Evolutionary conservation across 257 asterid genomes (phyloP), one percentile per base, ranked within the genome.

Genomic region (Solanum gracilifrons): DNA sequence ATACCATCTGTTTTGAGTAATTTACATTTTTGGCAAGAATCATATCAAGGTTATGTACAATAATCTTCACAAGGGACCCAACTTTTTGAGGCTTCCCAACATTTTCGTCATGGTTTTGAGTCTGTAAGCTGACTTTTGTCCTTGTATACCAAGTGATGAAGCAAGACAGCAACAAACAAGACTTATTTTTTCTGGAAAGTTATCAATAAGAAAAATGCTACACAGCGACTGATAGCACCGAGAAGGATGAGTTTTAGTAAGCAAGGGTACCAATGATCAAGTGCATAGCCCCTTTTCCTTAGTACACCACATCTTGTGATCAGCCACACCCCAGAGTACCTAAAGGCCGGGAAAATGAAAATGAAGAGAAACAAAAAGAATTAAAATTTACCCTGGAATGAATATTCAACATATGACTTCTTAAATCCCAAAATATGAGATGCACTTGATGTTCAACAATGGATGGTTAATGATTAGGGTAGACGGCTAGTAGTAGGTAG

Each of bases 321-420:
- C 69, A 97, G 91, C 99, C 99, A 97, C 88, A 97, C 99, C 18
- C 98, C 99, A 1, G 95, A 93, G 87, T 97, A 97, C 93, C 99
- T 97, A 95, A 73, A 46, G 37, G 5, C 25, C 41, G 1, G 25
- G 11, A 46, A 80, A 84, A n/a, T 46, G 25, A 10, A 68, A 33
- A 86, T 32, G 25, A 33, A 20, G 51, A 72, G 74, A 35, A 13
- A 27, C 43, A 20, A 60, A 77, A 41, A 77, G 60, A 77, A 18
- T 7, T 13, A 76, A 25, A 41, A 77, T 79, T 27, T 76, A 76
- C 60, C 60, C 35, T 77, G 5, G 84, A 76, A 76, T 39, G 35
- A 39, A 39, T 39, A 4, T 0, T 43, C 27, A 55, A 27, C 66
- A 43, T 43, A 27, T 25, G 1, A 79, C 37, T 27, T 25, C 37